Evolutionary conservation across 495 filamentous ascomycete species (phyloP).

Genomic region (Trichoderma virens): DNA sequence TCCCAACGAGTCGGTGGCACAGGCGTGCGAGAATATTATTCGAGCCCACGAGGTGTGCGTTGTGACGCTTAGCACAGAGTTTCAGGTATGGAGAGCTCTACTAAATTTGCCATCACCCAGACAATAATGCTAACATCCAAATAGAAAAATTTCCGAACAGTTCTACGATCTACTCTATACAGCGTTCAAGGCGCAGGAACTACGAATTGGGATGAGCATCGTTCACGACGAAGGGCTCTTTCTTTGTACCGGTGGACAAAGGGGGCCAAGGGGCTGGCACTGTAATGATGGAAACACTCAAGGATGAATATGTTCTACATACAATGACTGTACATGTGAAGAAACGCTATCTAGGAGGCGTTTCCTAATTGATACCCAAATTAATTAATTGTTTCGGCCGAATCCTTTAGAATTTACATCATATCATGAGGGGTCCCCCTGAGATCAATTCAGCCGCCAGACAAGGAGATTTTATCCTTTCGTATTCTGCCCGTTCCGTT

Average conservation of each 20-base stretch:
- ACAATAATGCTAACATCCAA: neutral
- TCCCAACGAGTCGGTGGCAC: constrained; percentile 41
- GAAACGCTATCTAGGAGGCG: neutral
- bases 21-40: constrained; percentile 51
- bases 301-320: too few species aligned
- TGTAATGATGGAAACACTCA: constrained; percentile 99
- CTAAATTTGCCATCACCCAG: neutral
- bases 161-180: constrained; percentile 67
- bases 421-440: neutral
- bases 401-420: neutral
- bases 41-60: constrained; percentile 52
- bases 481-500: neutral
- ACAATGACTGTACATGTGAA: too few species aligned
- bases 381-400: neutral
- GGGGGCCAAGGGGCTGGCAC: constrained; percentile 69
- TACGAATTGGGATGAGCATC: constrained; percentile 65
- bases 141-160: constrained; percentile 69
- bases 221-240: constrained; percentile 57
- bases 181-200: constrained; percentile 60
- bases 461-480: neutral
- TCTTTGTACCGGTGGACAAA: constrained; percentile 68
- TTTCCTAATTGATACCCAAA: neutral
- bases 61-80: constrained; percentile 53
- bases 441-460: neutral
- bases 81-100: constrained; percentile 39